These are phyloP conservation scores for Salix brachista DNA, from an alignment of 345 rosid genomes.

Conservation along the genomic window DNA sequence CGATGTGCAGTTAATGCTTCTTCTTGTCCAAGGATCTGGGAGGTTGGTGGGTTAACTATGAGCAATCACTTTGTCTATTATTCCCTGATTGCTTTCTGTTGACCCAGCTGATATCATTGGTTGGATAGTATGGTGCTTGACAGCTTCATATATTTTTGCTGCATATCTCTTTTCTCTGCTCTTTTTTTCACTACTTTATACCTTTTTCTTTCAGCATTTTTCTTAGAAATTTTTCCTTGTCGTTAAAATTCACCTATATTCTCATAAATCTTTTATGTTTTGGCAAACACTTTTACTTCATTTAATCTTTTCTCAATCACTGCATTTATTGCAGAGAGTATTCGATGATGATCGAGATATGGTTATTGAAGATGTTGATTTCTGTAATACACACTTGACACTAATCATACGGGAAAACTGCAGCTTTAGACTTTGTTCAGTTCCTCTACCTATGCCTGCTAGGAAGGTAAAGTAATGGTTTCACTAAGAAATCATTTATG, in stretches of 20 bases:
- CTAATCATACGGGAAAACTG: conserved; percentile 57
- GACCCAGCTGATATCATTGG: background rate
- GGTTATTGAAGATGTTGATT: conserved; percentile 80
- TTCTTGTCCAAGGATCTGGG: conserved; percentile 61
- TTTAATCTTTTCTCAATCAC: conserved; percentile 4
- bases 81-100: background rate
- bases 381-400: conserved; percentile 66
- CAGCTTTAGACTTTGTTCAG: conserved; percentile 58
- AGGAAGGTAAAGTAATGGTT: conserved; percentile 42
- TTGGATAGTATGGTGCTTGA: background rate
- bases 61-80: background rate
- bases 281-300: background rate
- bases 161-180: conserved; percentile 5
- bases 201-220: conserved; percentile 1
- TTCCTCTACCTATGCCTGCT: conserved; percentile 59
- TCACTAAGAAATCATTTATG: background rate
- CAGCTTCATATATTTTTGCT: background rate
- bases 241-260: conserved; percentile 1
- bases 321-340: conserved; percentile 45
- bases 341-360: conserved; percentile 48
- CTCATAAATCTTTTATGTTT: background rate
- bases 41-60: conserved; percentile 44
- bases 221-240: background rate
- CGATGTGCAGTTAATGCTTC: conserved; percentile 47
- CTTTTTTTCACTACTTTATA: background rate